Evolutionary conservation across 805 yeast genomes (phyloP), one percentile per base, ranked within the genome.

Genomic region (Yarrowia sp.): DNA sequence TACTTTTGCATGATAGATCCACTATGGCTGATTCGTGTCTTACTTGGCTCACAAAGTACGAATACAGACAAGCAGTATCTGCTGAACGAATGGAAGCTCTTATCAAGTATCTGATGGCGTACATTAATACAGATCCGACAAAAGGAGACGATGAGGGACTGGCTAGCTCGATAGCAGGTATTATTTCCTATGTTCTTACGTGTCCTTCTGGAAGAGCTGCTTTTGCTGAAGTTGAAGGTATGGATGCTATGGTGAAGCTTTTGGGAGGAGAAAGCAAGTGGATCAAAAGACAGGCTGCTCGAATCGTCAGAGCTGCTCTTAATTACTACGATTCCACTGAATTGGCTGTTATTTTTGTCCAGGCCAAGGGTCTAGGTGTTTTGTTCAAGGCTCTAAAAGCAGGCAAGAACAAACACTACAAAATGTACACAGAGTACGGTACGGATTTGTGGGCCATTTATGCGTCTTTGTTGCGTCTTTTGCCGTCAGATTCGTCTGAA

Each of bases 121-220:
- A 41, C 7, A 8, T 30, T 14, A 30, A 30, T 14, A 58, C 41
- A 14, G 63, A 43, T 10, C 63, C 63, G 2, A 21, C 51, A 19
- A 58, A 58, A 40, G 49, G 49, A 9, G 62, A 56, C 21, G 62
- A 56, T n/a, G 62, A 56, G 38, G 62, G 30, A 8, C 30, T 40
- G 8, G 49, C 28, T 16, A 40, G 30, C 9, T 28, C 36, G 21
- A 19, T 56, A n/a, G 49, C 30, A 14, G 49, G 36, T 8, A 41
- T 38, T 28, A 9, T 56, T 14, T 49, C 30, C 5, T 41, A 30
- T 16, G 14, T 40, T 14, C 43, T 56, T 38, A 41, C 49, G 6
- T 6, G 30, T 40, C 62, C 51, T 30, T 32, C 49, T 11, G 49
- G 63, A 41, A 14, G 51, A 32, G 41, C 63, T 10, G 40, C 33